Percentiles rank a stretch among this genome's conserved stretches.
These are phyloP conservation scores for Hypoxylon trugodes DNA, from an alignment of 495 filamentous ascomycete species.

Conservation along the genomic window DNA sequence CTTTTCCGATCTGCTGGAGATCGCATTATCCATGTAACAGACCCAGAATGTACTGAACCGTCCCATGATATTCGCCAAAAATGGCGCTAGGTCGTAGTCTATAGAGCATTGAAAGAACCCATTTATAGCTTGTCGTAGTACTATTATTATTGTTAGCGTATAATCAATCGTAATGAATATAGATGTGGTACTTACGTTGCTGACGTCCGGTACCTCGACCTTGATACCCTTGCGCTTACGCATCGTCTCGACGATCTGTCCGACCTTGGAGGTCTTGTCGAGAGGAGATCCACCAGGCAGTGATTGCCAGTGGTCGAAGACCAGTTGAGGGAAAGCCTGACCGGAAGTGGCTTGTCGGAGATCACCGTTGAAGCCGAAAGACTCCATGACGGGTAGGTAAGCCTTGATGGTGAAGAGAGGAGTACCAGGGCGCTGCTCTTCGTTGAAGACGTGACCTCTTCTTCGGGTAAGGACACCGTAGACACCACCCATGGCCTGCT, in stretches of 20 bases:
- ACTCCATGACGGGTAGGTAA: slow-evolving; percentile 99
- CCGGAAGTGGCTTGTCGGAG: slow-evolving; percentile 92
- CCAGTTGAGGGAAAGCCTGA: slow-evolving; percentile 97
- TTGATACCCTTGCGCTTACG: slow-evolving; percentile 99
- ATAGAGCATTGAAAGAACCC: slow-evolving; percentile 46
- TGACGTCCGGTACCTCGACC: slow-evolving; percentile 85
- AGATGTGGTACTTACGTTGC: slow-evolving; percentile 81
- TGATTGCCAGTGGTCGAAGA: slow-evolving; percentile 98
- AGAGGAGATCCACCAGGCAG: slow-evolving; percentile 94
- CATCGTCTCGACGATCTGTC: slow-evolving; percentile 84
- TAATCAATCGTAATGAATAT: neutral
- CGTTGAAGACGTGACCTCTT: slow-evolving; percentile 97
- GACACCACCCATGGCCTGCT: slow-evolving; percentile 99
- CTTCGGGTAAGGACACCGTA: slow-evolving; percentile 99
- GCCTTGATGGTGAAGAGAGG: slow-evolving; percentile 99
- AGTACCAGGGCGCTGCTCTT: slow-evolving; percentile 98
- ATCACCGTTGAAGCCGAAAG: slow-evolving; percentile 99
- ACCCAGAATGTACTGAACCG: slow-evolving; percentile 36
- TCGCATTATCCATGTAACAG: slow-evolving; percentile 39
- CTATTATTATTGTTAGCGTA: slow-evolving; percentile 68
- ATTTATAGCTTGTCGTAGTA: slow-evolving; percentile 99
- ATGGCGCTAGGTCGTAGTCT: slow-evolving; percentile 51
- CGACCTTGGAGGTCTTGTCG: slow-evolving; percentile 84
- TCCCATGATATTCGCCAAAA: slow-evolving; percentile 44
- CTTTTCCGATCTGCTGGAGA: slow-evolving; percentile 37